Percentiles rank a stretch among this genome's conserved stretches.
phyloP scores from a whole-genome alignment of 768 basidiomycete genomes.

The Lactarius psammicola region DNA sequence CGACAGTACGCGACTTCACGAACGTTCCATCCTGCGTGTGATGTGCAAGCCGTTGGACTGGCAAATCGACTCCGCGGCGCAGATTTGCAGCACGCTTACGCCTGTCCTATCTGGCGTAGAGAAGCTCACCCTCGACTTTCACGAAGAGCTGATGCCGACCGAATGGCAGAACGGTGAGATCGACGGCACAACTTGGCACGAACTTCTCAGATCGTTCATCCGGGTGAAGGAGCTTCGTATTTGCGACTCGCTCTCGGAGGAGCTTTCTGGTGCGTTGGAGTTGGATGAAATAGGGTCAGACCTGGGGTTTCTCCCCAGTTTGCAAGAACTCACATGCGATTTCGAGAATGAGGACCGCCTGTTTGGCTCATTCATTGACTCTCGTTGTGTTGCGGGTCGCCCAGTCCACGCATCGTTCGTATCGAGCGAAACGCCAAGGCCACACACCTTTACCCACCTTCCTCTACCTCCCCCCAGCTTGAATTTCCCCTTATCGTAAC shows the following conservation, averaged over 20 bases:
- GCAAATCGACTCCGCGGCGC: slow-evolving; percentile 7
- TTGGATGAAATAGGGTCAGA: not conserved
- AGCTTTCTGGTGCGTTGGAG: not conserved
- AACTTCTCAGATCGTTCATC: not conserved
- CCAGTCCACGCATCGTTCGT: no score
- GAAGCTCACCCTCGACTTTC: not conserved
- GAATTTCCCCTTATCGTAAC: no score
- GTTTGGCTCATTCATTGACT: no score
- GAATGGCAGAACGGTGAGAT: not conserved
- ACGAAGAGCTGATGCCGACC: not conserved
- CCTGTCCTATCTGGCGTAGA: not conserved
- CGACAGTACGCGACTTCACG: not conserved
- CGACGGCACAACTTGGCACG: not conserved
- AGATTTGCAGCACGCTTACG: not conserved
- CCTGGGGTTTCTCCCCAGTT: not conserved
- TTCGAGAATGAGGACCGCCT: no score
- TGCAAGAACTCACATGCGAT: not conserved
- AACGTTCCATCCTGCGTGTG: not conserved
- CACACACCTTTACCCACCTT: no score
- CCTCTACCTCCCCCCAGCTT: no score
- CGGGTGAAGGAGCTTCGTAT: not conserved
- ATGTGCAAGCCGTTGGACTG: slow-evolving; percentile 4
- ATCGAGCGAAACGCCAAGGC: no score
- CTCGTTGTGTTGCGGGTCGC: no score
- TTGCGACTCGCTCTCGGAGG: not conserved